phyloP scores from a whole-genome alignment of 805 yeast species.

The Candida insectorum region DNA sequence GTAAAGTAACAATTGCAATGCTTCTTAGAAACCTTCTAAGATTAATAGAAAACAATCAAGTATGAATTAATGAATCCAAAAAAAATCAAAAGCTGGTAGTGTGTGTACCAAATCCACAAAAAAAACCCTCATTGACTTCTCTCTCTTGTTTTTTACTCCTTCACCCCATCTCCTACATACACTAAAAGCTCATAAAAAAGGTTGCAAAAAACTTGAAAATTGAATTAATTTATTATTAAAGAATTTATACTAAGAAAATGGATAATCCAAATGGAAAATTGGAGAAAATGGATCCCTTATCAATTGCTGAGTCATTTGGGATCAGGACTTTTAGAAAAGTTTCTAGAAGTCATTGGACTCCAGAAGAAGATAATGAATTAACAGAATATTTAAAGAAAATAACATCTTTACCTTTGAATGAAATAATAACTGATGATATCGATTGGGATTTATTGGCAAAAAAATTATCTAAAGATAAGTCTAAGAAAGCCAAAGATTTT shows the following conservation, averaged over 20 bases:
- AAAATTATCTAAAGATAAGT: constrained; percentile 34
- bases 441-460: constrained; percentile 61
- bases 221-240: too few species aligned
- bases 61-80: background rate
- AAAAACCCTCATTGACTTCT: background rate
- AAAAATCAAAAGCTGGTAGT: too few species aligned
- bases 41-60: constrained; percentile 56
- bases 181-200: too few species aligned
- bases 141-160: background rate
- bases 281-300: constrained; percentile 45
- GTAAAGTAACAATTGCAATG: constrained; percentile 96
- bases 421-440: constrained; percentile 37
- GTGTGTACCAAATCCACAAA: too few species aligned
- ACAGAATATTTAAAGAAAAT: constrained; percentile 38
- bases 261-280: constrained; percentile 3
- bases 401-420: constrained; percentile 18
- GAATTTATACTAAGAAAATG: background rate
- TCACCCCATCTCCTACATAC: background rate
- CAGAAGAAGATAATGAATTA: constrained; percentile 63
- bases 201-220: background rate
- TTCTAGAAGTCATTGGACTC: constrained; percentile 68
- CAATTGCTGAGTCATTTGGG: constrained; percentile 69
- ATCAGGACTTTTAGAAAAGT: constrained; percentile 67
- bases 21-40: constrained; percentile 83
- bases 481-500: constrained; percentile 75